Evolutionary conservation across 495 filamentous ascomycete genomes (phyloP).

Genomic region (Xylaria grammica): DNA sequence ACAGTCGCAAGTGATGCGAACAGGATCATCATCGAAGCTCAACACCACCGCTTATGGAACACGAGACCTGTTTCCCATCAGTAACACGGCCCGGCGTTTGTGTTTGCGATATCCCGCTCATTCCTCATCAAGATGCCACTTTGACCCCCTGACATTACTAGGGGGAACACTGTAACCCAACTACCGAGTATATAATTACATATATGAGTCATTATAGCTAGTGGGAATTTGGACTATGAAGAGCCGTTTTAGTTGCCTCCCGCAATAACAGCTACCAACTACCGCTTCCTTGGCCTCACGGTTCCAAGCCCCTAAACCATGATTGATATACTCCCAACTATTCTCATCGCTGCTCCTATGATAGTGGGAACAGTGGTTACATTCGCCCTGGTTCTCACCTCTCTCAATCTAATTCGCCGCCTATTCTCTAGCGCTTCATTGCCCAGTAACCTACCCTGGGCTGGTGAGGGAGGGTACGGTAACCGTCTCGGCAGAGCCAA

Average conservation of each 20-base stretch:
- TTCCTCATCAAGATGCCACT: background rate
- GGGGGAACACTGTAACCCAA: background rate
- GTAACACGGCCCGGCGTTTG: background rate
- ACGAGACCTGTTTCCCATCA: background rate
- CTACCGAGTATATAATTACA: background rate
- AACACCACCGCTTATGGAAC: background rate
- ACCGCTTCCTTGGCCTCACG: background rate
- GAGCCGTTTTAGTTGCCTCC: background rate
- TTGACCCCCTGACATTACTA: background rate
- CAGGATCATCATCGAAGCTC: background rate
- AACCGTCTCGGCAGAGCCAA: constrained; percentile 15
- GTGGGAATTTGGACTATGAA: background rate
- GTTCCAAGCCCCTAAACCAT: background rate
- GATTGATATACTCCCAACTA: background rate
- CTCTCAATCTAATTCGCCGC: constrained; percentile 21
- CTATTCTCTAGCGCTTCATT: constrained; percentile 25
- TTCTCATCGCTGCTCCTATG: background rate
- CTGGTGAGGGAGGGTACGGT: constrained; percentile 6
- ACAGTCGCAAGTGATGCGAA: background rate
- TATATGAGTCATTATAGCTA: background rate
- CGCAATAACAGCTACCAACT: too few species aligned
- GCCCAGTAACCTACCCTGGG: constrained; percentile 26
- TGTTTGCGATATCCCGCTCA: background rate
- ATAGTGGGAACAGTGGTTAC: background rate
- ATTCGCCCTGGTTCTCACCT: background rate